phyloP scores from a whole-genome alignment of 192 early-diverging fungal genomes.

The Dispira simplex region DNA sequence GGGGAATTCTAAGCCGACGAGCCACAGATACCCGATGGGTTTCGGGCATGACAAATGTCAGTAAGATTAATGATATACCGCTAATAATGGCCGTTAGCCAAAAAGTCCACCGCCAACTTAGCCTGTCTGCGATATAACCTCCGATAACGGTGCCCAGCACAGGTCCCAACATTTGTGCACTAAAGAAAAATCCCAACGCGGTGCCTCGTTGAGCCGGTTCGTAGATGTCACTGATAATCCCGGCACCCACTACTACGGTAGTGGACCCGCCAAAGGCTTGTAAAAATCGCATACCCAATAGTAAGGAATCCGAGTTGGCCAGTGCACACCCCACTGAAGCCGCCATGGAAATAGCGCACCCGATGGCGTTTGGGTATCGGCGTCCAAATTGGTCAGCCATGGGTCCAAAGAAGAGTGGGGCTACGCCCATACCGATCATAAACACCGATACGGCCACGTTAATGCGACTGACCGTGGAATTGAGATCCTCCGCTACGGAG shows the following conservation, averaged over 20 bases:
- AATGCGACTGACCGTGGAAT: constrained; percentile 19
- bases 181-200: constrained; percentile 33
- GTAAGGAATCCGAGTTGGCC: constrained; percentile 18
- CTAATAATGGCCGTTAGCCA: constrained; percentile 37
- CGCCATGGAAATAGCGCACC: constrained; percentile 24
- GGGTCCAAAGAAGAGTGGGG: constrained; percentile 32
- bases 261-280: constrained; percentile 32
- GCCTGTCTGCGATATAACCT: constrained; percentile 26
- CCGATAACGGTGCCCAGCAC: constrained; percentile 35
- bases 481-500: constrained; percentile 21
- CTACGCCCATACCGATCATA: constrained; percentile 29
- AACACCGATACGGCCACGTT: constrained; percentile 30
- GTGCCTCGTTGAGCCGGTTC: constrained; percentile 31
- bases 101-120: constrained; percentile 39
- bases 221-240: constrained; percentile 34
- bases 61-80: constrained; percentile 26
- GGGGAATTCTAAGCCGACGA: constrained; percentile 16
- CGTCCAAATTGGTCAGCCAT: constrained; percentile 33
- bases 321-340: constrained; percentile 31
- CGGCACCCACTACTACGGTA: constrained; percentile 28
- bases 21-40: constrained; percentile 29
- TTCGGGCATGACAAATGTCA: constrained; percentile 40
- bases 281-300: constrained; percentile 28
- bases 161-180: constrained; percentile 32
- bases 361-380: constrained; percentile 22